Evolutionary conservation across 768 basidiomycete species (phyloP).

Genomic region (Podaxis sp.): DNA sequence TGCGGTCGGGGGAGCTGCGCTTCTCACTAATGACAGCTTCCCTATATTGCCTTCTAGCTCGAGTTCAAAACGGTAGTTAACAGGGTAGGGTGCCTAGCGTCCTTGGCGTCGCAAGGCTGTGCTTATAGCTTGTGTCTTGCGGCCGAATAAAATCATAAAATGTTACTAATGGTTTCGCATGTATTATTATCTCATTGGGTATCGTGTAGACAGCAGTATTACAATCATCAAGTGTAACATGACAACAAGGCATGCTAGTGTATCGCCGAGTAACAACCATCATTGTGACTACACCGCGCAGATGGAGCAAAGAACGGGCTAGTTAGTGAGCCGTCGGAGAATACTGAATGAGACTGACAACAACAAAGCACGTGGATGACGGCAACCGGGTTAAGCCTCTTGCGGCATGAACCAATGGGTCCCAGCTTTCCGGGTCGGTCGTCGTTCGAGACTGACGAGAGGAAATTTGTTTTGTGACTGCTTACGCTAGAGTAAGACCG

Average conservation of each 20-base stretch:
- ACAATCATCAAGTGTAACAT: neutral
- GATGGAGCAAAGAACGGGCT: neutral
- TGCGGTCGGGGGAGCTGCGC: slow-evolving; percentile 21
- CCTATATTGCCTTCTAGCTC: neutral
- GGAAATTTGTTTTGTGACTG: neutral
- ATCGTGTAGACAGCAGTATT: slow-evolving; percentile 4
- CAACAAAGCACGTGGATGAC: neutral
- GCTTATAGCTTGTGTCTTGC: neutral
- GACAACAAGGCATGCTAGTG: neutral
- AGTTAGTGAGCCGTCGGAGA: neutral
- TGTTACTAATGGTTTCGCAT: neutral
- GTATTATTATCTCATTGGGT: neutral
- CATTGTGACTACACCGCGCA: neutral
- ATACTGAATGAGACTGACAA: neutral
- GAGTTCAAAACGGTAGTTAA: slow-evolving; percentile 5
- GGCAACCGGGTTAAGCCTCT: slow-evolving; percentile 5
- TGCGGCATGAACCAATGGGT: slow-evolving; percentile 12
- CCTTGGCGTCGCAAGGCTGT: neutral
- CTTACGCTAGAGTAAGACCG: neutral
- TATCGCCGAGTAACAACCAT: neutral
- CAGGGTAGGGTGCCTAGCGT: neutral
- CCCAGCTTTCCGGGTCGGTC: slow-evolving; percentile 7
- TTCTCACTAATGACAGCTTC: slow-evolving; percentile 13
- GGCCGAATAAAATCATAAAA: slow-evolving; percentile 6
- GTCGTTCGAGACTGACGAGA: slow-evolving; percentile 3